Conservation (phyloP, 805 yeast genomes). For the Candida insectorum region DNA sequence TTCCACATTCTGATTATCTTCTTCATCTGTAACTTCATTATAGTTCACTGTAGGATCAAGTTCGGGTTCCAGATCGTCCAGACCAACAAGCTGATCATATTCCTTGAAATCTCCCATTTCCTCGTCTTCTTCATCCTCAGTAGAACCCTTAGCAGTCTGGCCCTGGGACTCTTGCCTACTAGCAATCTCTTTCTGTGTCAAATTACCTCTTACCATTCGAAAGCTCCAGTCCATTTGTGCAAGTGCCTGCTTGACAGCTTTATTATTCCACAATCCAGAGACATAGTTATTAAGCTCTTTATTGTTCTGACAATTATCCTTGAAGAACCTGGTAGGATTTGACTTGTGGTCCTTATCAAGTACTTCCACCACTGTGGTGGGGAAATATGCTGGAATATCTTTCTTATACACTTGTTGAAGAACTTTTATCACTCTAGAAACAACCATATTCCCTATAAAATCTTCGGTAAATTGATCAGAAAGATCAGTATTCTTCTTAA, state of each 20-base stretch:
- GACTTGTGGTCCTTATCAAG: slow-evolving; percentile 23
- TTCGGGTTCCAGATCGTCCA: slow-evolving; percentile 27
- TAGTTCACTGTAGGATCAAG: slow-evolving; percentile 42
- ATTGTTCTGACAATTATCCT: slow-evolving; percentile 35
- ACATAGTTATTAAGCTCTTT: slow-evolving; percentile 43
- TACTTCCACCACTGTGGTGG: slow-evolving; percentile 21
- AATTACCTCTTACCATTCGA: slow-evolving; percentile 45
- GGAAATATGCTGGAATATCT: slow-evolving; percentile 37
- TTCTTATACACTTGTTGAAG: no score
- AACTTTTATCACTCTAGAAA: slow-evolving; percentile 32
- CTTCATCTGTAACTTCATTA: slow-evolving; percentile 66
- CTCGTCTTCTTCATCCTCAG: slow-evolving; percentile 10
- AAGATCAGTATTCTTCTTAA: slow-evolving; percentile 11
- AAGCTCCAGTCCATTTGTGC: slow-evolving; percentile 43
- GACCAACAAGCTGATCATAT: slow-evolving; percentile 41
- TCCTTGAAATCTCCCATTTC: slow-evolving; percentile 27
- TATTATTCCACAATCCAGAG: slow-evolving; percentile 47
- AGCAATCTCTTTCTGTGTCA: slow-evolving; percentile 34
- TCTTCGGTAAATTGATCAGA: slow-evolving; percentile 9
- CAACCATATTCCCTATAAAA: slow-evolving; percentile 22
- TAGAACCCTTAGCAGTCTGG: slow-evolving; percentile 17
- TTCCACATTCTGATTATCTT: slow-evolving; percentile 12
- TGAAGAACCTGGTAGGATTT: slow-evolving; percentile 50
- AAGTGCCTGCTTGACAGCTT: slow-evolving; percentile 31
- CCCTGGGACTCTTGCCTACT: slow-evolving; percentile 16